Base-by-base conservation (phyloP, 1,284 basidiomycete species). In the Leccinum solheimii region DNA sequence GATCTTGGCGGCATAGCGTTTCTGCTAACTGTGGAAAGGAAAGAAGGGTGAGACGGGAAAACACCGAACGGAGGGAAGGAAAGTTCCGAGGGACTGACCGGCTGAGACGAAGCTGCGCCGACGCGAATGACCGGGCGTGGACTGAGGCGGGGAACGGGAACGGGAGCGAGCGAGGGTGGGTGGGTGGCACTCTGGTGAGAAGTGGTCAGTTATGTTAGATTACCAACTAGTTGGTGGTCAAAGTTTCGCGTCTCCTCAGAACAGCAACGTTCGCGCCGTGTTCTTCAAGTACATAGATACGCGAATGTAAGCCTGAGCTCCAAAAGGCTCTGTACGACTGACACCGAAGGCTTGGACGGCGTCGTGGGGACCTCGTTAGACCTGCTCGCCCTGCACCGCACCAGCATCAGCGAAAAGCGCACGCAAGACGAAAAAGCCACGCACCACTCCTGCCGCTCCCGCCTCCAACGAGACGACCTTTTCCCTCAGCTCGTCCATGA, bases 1-100 rank as follows among this genome's bases (percentile, higher is more conserved):
- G 70, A 97, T 96, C 77, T 90, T 90, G 64, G 86, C 84, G 3
- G 94, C 94, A 66, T 94, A 91, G 62, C 79, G 78, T 69, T 90
- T 87, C 75, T 97, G 94, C 68, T 87, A 80, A 50, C 89, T 91
- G 68, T 48, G 30, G 30, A 30, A 30, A 30, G 38, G 14, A 32
- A 2, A 11, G 32, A 43, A 57, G 38, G 1, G 34, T 61, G 13
- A 58, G 43, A 54, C 30, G 30, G 30, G 30, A 30, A 30, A 30
- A 30, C 30, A 30, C 30, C 30, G 30, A 30, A 30, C 30, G 30
- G 30, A 30, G 30, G 30, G 30, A 30, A 30, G 30, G 30, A 30
- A 30, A 30, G 30, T 30, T 30, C 30, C 30, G 30, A 30, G 30
- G 30, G 30, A 30, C 30, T 30, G 30, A 30, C 30, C 30, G 30